A percentile compares a stretch with the other conserved stretches of the same genome.
phyloP scores from a whole-genome alignment of 2,329 filamentous ascomycete genomes.

The Talaromyces sp. region DNA sequence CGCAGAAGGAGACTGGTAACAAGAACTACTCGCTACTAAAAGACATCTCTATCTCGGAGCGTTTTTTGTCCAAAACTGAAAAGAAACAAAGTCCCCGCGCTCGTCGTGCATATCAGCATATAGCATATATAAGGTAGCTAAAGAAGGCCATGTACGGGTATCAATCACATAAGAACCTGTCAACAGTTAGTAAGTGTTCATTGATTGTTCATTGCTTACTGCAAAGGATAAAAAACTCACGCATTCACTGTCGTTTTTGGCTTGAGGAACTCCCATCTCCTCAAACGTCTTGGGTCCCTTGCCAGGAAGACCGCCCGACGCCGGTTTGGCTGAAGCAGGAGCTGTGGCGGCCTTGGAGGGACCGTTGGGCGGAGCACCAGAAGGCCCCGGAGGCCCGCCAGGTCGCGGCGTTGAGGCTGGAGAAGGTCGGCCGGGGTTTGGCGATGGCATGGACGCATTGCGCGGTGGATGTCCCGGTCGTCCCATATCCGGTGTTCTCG shows the following conservation, averaged over 20 bases:
- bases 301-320: conserved; percentile 40
- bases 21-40: neutral
- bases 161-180: conserved; percentile 28
- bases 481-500: conserved; percentile 25
- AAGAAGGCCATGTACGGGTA: conserved; percentile 21
- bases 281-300: conserved; percentile 95
- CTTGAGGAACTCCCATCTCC: conserved; percentile 90
- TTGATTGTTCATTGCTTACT: neutral
- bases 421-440: conserved; percentile 23
- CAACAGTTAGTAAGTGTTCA: neutral
- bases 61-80: neutral
- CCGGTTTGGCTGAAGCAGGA: conserved; percentile 20
- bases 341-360: conserved; percentile 28
- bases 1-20: neutral
- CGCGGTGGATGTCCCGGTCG: conserved; percentile 26
- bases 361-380: conserved; percentile 21
- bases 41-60: neutral
- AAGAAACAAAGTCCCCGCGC: neutral
- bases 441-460: conserved; percentile 20
- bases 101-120: neutral
- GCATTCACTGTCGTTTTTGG: conserved; percentile 82
- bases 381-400: conserved; percentile 5
- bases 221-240: conserved; percentile 51
- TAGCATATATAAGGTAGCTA: neutral
- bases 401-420: conserved; percentile 36